Percentiles rank a stretch among this genome's conserved stretches.
These are phyloP conservation scores for Filosporella fistucella DNA, from an alignment of 495 filamentous ascomycete genomes.

Conservation along the genomic window DNA sequence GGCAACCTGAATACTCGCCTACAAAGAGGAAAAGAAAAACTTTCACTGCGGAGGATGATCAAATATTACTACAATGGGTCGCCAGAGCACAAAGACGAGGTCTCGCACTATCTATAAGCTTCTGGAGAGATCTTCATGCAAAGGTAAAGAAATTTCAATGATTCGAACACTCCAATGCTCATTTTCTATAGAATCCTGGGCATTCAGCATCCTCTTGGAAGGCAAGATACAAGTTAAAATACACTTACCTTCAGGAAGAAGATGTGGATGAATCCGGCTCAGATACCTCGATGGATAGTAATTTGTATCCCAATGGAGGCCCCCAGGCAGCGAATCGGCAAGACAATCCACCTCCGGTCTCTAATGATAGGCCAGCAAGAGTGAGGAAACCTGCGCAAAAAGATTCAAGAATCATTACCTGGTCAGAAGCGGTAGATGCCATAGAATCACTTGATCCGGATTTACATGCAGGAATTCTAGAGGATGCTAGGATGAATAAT, in stretches of 20 bases:
- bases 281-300: slow-evolving; percentile 4
- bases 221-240: slow-evolving; percentile 10
- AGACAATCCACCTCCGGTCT: not conserved
- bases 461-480: slow-evolving; percentile 16
- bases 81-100: not conserved
- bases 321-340: not conserved
- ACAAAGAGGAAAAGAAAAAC: not conserved
- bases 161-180: not conserved
- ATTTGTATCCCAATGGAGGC: not conserved
- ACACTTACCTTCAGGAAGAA: slow-evolving; percentile 4
- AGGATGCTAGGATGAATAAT: slow-evolving; percentile 12
- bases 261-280: slow-evolving; percentile 11
- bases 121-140: slow-evolving; percentile 9
- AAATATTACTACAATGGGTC: slow-evolving; percentile 14
- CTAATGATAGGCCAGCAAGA: slow-evolving; percentile 3
- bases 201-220: slow-evolving; percentile 11
- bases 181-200: slow-evolving; percentile 3
- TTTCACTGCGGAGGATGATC: slow-evolving; percentile 18
- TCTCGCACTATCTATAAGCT: not conserved
- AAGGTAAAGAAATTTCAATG: slow-evolving; percentile 11
- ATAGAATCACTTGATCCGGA: slow-evolving; percentile 20
- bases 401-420: slow-evolving; percentile 22
- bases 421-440: slow-evolving; percentile 21
- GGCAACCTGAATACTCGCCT: not conserved
- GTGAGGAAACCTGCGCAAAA: slow-evolving; percentile 20